phyloP scores from a whole-genome alignment of 2,329 filamentous ascomycete genomes.

The Neofusicoccum kwambonambiense region DNA sequence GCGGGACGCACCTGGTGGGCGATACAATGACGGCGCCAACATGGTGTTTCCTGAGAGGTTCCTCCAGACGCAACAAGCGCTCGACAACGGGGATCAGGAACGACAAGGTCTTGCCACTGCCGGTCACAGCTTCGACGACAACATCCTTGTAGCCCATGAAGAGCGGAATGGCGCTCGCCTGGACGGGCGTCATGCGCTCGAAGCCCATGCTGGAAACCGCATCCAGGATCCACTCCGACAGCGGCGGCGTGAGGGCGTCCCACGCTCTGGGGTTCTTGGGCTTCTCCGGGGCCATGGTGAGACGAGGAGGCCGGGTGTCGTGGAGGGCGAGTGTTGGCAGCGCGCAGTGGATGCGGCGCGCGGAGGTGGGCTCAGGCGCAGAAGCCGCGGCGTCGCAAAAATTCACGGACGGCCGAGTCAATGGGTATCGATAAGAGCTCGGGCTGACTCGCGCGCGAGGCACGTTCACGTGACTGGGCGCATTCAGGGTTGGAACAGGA shows the following conservation, averaged over 20 bases:
- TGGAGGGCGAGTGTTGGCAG: background rate
- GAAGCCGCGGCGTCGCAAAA: background rate
- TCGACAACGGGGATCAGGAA: constrained; percentile 84
- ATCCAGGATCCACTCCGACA: constrained; percentile 82
- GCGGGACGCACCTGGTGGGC: constrained; percentile 61
- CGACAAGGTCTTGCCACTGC: constrained; percentile 84
- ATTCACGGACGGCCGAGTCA: constrained; percentile 8
- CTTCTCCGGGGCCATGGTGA: constrained; percentile 35
- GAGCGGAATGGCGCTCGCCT: constrained; percentile 84
- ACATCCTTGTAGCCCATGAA: constrained; percentile 90
- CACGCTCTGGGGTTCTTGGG: constrained; percentile 48
- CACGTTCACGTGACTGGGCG: constrained; percentile 3
- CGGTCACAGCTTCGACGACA: constrained; percentile 89
- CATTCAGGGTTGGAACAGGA: background rate
- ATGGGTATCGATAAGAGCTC: background rate
- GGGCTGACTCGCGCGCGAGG: background rate
- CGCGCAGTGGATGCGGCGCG: background rate
- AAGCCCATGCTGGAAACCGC: constrained; percentile 84
- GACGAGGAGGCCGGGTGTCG: background rate
- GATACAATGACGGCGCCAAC: constrained; percentile 89
- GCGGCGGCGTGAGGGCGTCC: constrained; percentile 66
- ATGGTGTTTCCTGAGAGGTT: constrained; percentile 85
- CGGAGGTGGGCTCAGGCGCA: background rate
- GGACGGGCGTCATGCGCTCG: constrained; percentile 86
- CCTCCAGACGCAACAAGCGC: constrained; percentile 74